Percentiles rank a stretch among this genome's conserved stretches.
Conservation (phyloP, 2,329 filamentous ascomycete genomes). For the Alternaria sp. region DNA sequence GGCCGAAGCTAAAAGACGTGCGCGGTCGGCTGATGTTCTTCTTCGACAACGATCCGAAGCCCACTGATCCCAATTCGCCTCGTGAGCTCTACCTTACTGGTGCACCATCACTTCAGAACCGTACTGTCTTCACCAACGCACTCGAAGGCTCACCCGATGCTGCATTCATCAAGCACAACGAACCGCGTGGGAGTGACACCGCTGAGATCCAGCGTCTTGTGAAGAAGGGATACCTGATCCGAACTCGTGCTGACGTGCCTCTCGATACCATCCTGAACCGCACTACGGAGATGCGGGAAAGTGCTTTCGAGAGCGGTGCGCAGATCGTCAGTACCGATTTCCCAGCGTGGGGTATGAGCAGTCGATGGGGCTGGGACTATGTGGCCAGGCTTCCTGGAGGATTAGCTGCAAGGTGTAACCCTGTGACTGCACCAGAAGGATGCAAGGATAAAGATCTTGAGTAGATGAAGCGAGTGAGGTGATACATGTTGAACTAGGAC, state of each 20-base stretch:
- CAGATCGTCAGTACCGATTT: conserved; percentile 63
- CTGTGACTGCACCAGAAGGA: conserved; percentile 47
- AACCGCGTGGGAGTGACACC: conserved; percentile 49
- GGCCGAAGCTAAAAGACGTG: conserved; percentile 57
- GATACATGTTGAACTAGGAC: background rate
- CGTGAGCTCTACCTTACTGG: conserved; percentile 52
- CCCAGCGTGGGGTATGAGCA: conserved; percentile 58
- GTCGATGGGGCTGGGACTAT: conserved; percentile 60
- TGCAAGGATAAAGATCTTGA: conserved; percentile 43
- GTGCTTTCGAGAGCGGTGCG: conserved; percentile 58
- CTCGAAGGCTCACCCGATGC: conserved; percentile 57
- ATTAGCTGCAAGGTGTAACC: conserved; percentile 51
- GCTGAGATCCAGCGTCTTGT: conserved; percentile 57
- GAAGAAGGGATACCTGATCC: conserved; percentile 59
- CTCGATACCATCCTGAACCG: conserved; percentile 54
- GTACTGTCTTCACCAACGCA: conserved; percentile 61
- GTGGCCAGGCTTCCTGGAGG: conserved; percentile 46
- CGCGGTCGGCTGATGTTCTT: conserved; percentile 60
- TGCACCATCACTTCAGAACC: conserved; percentile 53
- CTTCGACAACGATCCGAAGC: conserved; percentile 60
- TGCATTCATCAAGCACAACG: conserved; percentile 62
- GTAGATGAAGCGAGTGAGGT: conserved; percentile 7
- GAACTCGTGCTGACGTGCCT: conserved; percentile 59
- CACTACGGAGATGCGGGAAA: conserved; percentile 55
- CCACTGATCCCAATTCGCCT: conserved; percentile 34